These are phyloP conservation scores for Chlorella sp. DNA, from an alignment of 139 green algal species.

Conservation along the genomic window DNA sequence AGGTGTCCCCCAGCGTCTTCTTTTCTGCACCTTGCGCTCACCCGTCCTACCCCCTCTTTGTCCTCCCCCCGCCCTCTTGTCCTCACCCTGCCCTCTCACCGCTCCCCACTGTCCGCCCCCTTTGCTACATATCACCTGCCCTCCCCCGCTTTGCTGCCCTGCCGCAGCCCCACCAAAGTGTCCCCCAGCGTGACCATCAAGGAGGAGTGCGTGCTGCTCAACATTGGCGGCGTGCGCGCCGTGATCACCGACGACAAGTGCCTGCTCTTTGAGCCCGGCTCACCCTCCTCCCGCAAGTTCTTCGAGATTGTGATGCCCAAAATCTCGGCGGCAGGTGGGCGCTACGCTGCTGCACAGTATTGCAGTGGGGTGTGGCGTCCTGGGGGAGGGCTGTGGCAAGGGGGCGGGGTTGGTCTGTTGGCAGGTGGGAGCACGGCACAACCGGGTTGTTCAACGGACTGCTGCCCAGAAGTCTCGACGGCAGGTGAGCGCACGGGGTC, in stretches of 20 bases:
- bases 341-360: neutral
- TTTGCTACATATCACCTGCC: too few species aligned
- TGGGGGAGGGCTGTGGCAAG: too few species aligned
- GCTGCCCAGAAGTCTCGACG: conserved; percentile 68
- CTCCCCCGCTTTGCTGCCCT: neutral
- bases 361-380: neutral
- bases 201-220: conserved; percentile 90
- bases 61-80: too few species aligned
- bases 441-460: too few species aligned
- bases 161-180: conserved; percentile 71
- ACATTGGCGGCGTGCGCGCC: conserved; percentile 71
- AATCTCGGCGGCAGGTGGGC: conserved; percentile 50
- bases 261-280: conserved; percentile 88
- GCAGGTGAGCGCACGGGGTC: conserved; percentile 12
- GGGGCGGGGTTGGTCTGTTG: too few species aligned
- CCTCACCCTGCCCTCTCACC: too few species aligned
- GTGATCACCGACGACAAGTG: conserved; percentile 86
- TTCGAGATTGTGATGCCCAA: conserved; percentile 79
- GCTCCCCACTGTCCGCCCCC: too few species aligned
- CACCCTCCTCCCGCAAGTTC: conserved; percentile 72
- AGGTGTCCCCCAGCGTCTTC: conserved; percentile 81
- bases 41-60: too few species aligned
- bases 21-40: too few species aligned
- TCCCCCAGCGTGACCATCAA: conserved; percentile 85
- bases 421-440: too few species aligned